Conservation (phyloP, 345 rosid genomes). For the Eucalyptus viminalis region DNA sequence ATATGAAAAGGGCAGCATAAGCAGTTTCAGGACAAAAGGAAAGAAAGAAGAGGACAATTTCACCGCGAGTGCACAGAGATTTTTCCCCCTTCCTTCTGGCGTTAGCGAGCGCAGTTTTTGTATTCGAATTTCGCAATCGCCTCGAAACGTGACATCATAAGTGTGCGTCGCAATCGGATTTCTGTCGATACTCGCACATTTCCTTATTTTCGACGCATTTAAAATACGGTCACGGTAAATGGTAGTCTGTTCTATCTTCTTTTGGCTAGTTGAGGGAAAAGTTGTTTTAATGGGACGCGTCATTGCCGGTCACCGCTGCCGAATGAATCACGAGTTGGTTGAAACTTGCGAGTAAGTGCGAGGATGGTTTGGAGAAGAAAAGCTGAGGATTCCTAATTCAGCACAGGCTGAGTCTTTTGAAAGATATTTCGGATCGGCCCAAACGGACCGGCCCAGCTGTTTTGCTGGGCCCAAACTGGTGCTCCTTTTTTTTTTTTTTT, state of each 20-base stretch:
- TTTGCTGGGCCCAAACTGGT: too few relatives aligned
- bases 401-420: neutral
- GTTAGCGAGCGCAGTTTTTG: neutral
- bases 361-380: neutral
- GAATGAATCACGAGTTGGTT: neutral
- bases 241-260: too few relatives aligned
- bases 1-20: neutral
- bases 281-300: accelerated
- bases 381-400: neutral
- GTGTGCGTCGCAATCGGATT: neutral
- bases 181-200: neutral
- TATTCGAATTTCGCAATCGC: neutral
- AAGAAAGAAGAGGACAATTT: neutral
- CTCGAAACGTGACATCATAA: neutral
- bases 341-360: neutral
- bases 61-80: neutral
- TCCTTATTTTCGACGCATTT: neutral
- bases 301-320: neutral
- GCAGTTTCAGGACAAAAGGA: neutral
- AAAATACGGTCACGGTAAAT: neutral
- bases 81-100: neutral
- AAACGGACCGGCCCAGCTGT: neutral
- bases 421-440: neutral
- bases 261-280: neutral
- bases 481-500: too few relatives aligned